Percentiles rank a stretch among this genome's conserved stretches.
Conservation (phyloP, 768 basidiomycete species). For the Podaxis carcinomalis region DNA sequence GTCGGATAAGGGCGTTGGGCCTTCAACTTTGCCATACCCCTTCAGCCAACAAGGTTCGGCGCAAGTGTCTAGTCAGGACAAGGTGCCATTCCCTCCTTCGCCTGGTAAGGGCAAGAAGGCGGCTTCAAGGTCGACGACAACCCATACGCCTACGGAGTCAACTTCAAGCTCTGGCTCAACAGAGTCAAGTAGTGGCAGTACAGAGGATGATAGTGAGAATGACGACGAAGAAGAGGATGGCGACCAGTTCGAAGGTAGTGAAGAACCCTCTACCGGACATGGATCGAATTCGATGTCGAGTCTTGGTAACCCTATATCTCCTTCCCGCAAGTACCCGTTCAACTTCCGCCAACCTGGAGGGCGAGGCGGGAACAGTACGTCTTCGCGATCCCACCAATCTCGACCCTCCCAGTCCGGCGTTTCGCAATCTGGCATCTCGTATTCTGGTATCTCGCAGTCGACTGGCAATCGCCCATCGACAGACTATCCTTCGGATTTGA, state of each 20-base stretch:
- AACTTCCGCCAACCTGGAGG: constrained; percentile 47
- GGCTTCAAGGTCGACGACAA: constrained; percentile 12
- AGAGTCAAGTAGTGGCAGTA: constrained; percentile 19
- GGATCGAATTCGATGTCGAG: constrained; percentile 84
- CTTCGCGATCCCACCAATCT: constrained; percentile 10
- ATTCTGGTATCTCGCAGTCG: constrained; percentile 47
- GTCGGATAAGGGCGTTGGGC: constrained; percentile 8
- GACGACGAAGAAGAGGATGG: constrained; percentile 29
- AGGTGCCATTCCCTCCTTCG: constrained; percentile 74
- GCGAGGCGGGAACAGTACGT: constrained; percentile 13
- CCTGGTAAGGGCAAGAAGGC: constrained; percentile 23
- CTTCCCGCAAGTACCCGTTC: constrained; percentile 58
- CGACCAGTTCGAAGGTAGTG: constrained; percentile 34
- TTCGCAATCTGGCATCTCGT: constrained; percentile 11
- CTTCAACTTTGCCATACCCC: constrained; percentile 60
- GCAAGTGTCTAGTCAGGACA: constrained; percentile 50
- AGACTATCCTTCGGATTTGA: constrained; percentile 32
- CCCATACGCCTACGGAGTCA: neutral
- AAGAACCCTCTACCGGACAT: constrained; percentile 54
- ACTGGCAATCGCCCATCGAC: constrained; percentile 61
- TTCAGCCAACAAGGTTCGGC: constrained; percentile 56
- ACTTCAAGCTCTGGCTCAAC: constrained; percentile 11
- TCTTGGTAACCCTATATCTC: constrained; percentile 70
- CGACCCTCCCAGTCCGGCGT: constrained; percentile 10
- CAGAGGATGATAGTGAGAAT: constrained; percentile 12